Base-by-base conservation (phyloP, 2,329 filamentous ascomycete species). In the Falciphora oryzae region DNA sequence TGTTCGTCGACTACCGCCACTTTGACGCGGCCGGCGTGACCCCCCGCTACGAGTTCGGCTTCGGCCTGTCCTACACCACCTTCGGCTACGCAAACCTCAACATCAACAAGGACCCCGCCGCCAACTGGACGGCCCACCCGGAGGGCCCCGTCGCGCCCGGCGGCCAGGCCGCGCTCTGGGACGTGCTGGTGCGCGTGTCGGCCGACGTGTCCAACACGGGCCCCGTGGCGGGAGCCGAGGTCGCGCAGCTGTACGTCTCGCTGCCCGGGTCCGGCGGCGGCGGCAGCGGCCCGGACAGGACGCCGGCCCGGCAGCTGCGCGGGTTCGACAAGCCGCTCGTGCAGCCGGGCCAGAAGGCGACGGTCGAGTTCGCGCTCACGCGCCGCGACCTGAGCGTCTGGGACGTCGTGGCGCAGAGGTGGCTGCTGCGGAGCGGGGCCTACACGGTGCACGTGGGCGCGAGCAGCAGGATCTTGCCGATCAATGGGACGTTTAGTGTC, bases 301-400 rank as follows among this genome's bases (percentile, higher is more conserved):
- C 50, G 29, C 88, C 88, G 0, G 74, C 80, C 0, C 77, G 81
- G 57, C 86, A 90, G 72, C 77, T 91, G n/a, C 79, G 88, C 10
- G 87, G 88, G 8, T 90, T 90, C 66, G 84, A 85, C 63, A 90
- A 90, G 77, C 76, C 81, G 0, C 76, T 75, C 22, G 67, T 90
- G 59, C 75, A 78, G 53, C 61, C 65, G 14, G 79, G 80, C 0
- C 72, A 79, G 65, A 78, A 74, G 25, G 74, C 75, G 22, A 79
- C 75, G 0, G 75, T 87, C 0, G 73, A 69, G 0, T 84, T 90
- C 65, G 71, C 77, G 31, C 71, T 91, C 56, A 89, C 81, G 25
- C 79, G 88, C 57, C 81, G 87, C 66, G 88, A 91, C 70, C 70
- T 91, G 61, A 90, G 87, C 73, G 78, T 85, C 31, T 91, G 88